phyloP scores from a whole-genome alignment of 176 grass and related monocot species.

The Musa acuminata region DNA sequence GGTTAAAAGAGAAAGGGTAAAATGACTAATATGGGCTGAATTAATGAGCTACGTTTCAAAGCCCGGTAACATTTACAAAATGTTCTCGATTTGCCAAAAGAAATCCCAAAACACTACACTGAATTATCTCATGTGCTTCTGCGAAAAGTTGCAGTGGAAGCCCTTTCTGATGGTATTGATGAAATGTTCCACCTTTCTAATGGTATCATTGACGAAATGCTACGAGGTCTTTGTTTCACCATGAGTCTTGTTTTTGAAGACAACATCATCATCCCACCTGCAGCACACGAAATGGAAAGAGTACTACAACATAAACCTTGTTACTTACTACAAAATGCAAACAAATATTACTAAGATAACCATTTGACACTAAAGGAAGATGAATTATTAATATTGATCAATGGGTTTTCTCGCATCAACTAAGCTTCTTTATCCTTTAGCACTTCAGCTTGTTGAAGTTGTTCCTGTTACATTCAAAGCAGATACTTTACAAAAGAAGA shows the following conservation, averaged over 20 bases:
- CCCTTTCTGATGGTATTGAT: constrained; percentile 93
- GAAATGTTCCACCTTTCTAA: constrained; percentile 65
- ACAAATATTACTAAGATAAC: constrained; percentile 33
- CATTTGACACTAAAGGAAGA: constrained; percentile 78
- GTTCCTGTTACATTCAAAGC: constrained; percentile 35
- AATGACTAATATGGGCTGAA: too few relatives aligned
- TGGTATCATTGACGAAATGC: constrained; percentile 92
- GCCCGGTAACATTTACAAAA: too few relatives aligned
- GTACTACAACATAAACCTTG: not conserved
- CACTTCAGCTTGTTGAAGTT: constrained; percentile 39
- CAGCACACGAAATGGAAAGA: not conserved
- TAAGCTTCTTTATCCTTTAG: constrained; percentile 30
- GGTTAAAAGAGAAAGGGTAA: too few relatives aligned
- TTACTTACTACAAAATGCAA: not conserved
- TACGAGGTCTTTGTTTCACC: constrained; percentile 78
- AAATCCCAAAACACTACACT: too few relatives aligned
- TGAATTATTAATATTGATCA: constrained; percentile 79
- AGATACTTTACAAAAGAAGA: not conserved
- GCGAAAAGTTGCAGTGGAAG: constrained; percentile 83
- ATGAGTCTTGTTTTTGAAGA: constrained; percentile 88
- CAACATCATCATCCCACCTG: constrained; percentile 94
- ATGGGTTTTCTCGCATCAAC: constrained; percentile 75
- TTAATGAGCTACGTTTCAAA: too few relatives aligned
- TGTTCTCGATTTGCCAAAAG: too few relatives aligned
- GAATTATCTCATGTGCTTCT: constrained; percentile 87